These are phyloP conservation scores for Fusarium odoratissimum DNA, from an alignment of 2,329 filamentous ascomycete species.

Conservation along the genomic window DNA sequence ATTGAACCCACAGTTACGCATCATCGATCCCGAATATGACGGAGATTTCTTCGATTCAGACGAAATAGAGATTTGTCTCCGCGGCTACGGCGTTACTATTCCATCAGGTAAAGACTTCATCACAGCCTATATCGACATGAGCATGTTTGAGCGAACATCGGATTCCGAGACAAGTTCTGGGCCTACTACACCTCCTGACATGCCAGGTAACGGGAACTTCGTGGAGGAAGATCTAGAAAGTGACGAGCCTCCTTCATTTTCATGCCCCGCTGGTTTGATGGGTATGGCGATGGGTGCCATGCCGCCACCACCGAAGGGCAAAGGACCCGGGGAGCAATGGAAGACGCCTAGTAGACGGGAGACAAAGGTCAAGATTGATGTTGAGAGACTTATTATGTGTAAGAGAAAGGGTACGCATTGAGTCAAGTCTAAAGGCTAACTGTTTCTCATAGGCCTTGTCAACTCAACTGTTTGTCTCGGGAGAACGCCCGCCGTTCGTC, in stretches of 20 bases:
- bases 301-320: not conserved
- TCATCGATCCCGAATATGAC: not conserved
- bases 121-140: constrained; percentile 5
- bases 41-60: constrained; percentile 8
- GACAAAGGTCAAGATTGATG: not conserved
- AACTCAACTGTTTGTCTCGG: constrained; percentile 9
- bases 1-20: not conserved
- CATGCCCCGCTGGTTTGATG: not conserved
- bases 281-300: constrained; percentile 9
- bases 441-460: not conserved
- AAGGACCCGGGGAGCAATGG: not conserved
- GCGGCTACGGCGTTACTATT: constrained; percentile 8
- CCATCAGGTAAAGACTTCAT: not conserved
- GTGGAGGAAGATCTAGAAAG: not conserved
- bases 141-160: not conserved
- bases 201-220: not conserved
- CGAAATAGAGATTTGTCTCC: constrained; percentile 3
- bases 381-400: constrained; percentile 2
- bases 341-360: not conserved
- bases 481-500: constrained; percentile 2
- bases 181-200: not conserved
- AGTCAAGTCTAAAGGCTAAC: rapidly evolving
- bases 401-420: rapidly evolving
- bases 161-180: not conserved
- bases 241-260: not conserved